Percentiles rank a stretch among this genome's conserved stretches.
phyloP scores from a whole-genome alignment of 2,329 filamentous ascomycete genomes.

The Apiospora marii region DNA sequence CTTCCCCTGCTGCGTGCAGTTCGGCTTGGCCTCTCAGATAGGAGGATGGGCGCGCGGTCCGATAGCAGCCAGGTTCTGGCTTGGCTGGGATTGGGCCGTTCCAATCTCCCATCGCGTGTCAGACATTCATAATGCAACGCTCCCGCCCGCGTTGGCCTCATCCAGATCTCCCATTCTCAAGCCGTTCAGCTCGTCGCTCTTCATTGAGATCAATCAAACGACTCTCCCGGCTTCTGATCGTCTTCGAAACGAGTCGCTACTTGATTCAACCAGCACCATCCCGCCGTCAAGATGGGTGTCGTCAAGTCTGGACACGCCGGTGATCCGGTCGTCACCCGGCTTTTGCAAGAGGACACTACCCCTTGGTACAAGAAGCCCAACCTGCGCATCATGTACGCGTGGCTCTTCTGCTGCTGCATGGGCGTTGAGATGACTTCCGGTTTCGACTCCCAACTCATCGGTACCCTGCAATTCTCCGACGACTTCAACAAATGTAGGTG shows the following conservation, averaged over 20 bases:
- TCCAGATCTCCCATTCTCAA: not conserved
- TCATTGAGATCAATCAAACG: not conserved
- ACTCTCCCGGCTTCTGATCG: not conserved
- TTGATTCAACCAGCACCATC: not conserved
- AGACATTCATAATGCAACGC: slow-evolving; percentile 19
- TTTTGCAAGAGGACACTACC: slow-evolving; percentile 49
- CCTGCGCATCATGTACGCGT: slow-evolving; percentile 61
- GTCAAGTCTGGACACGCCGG: slow-evolving; percentile 28
- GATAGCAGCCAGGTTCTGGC: not conserved
- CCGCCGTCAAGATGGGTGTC: slow-evolving; percentile 16
- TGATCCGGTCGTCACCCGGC: slow-evolving; percentile 48
- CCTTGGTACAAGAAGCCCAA: slow-evolving; percentile 68
- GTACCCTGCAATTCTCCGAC: slow-evolving; percentile 50
- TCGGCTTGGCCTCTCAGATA: slow-evolving; percentile 13
- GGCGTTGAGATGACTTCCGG: slow-evolving; percentile 63
- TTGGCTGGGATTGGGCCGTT: not conserved
- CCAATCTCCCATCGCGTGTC: not conserved
- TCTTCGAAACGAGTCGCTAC: not conserved
- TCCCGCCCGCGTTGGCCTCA: not conserved
- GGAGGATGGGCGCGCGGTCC: slow-evolving; percentile 13
- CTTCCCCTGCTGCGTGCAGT: slow-evolving; percentile 14
- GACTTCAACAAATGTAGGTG: slow-evolving; percentile 47
- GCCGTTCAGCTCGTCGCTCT: not conserved
- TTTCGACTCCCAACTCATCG: slow-evolving; percentile 56
- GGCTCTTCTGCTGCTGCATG: slow-evolving; percentile 67